These are phyloP conservation scores for Fusarium phyllophilum DNA, from an alignment of 2,329 filamentous ascomycete species.

Conservation along the genomic window DNA sequence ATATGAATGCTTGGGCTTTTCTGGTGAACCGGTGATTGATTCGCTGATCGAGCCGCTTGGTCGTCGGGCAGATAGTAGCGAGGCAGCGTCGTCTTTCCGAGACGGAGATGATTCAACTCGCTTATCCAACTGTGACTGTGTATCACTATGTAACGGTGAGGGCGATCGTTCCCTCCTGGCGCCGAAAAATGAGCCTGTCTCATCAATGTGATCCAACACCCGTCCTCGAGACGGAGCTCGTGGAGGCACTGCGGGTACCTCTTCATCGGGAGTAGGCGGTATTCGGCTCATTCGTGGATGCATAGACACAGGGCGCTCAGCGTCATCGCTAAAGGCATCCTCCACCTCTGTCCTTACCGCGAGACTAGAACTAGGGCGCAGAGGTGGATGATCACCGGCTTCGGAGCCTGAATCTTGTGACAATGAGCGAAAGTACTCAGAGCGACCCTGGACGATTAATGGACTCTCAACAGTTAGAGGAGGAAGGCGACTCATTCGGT, in stretches of 20 bases:
- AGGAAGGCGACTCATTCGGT: slow-evolving; percentile 85
- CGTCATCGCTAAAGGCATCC: slow-evolving; percentile 58
- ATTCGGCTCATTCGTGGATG: slow-evolving; percentile 78
- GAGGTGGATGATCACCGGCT: slow-evolving; percentile 45
- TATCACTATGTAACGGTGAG: slow-evolving; percentile 58
- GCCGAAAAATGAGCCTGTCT: slow-evolving; percentile 59
- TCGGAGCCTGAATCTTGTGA: slow-evolving; percentile 71
- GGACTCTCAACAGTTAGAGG: slow-evolving; percentile 86
- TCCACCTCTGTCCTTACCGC: slow-evolving; percentile 67
- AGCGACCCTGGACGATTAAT: slow-evolving; percentile 76
- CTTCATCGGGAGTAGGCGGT: slow-evolving; percentile 60
- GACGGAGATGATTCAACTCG: slow-evolving; percentile 45
- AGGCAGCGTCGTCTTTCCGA: slow-evolving; percentile 49
- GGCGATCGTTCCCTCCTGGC: slow-evolving; percentile 69
- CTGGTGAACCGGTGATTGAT: slow-evolving; percentile 55
- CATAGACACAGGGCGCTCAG: slow-evolving; percentile 75
- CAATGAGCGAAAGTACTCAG: slow-evolving; percentile 82
- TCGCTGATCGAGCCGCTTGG: slow-evolving; percentile 38
- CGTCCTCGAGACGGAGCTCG: slow-evolving; percentile 55
- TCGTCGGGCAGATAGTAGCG: slow-evolving; percentile 49
- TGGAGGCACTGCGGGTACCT: slow-evolving; percentile 58
- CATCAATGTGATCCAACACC: slow-evolving; percentile 51
- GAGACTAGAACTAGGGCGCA: slow-evolving; percentile 46
- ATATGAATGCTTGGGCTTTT: slow-evolving; percentile 57
- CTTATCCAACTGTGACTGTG: slow-evolving; percentile 44